Conservation (phyloP, 805 yeast genomes). For the Lachancea lanzarotensis region DNA sequence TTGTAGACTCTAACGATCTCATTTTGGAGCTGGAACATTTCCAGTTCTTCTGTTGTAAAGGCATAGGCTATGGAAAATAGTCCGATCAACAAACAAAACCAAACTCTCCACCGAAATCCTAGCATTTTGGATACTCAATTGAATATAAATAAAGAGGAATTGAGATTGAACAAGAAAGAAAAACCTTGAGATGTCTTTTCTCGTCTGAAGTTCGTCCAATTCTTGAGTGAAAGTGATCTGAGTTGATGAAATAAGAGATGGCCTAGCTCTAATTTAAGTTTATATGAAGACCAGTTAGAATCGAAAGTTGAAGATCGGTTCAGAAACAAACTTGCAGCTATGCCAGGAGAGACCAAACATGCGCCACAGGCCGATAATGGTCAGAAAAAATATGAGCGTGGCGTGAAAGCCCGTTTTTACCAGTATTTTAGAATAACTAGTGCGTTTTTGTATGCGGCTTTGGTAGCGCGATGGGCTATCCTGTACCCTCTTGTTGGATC, state of each 20-base stretch:
- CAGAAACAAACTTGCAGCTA: not conserved
- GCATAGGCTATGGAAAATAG: slow-evolving; percentile 38
- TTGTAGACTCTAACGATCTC: slow-evolving; percentile 61
- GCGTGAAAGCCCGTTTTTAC: slow-evolving; percentile 12
- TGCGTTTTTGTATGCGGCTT: slow-evolving; percentile 20
- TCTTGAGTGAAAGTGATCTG: too few relatives aligned
- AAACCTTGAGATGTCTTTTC: not conserved
- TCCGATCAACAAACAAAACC: slow-evolving; percentile 14
- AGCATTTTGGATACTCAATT: not conserved
- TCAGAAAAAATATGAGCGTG: not conserved
- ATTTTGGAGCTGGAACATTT: slow-evolving; percentile 67
- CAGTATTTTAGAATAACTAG: slow-evolving; percentile 27
- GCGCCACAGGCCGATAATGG: not conserved
- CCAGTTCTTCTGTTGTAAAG: slow-evolving; percentile 61
- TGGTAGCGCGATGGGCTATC: slow-evolving; percentile 41
- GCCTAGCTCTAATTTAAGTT: too few relatives aligned
- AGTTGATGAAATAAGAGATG: too few relatives aligned
- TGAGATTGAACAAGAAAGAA: not conserved
- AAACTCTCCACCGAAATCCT: not conserved
- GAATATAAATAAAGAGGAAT: not conserved
- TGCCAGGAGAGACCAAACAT: not conserved
- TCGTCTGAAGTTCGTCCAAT: too few relatives aligned
- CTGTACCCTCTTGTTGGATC: slow-evolving; percentile 61
- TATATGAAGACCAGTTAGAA: too few relatives aligned
- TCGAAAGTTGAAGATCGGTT: not conserved